phyloP scores from a whole-genome alignment of 768 basidiomycete genomes.

The Coprinopsis sp. region DNA sequence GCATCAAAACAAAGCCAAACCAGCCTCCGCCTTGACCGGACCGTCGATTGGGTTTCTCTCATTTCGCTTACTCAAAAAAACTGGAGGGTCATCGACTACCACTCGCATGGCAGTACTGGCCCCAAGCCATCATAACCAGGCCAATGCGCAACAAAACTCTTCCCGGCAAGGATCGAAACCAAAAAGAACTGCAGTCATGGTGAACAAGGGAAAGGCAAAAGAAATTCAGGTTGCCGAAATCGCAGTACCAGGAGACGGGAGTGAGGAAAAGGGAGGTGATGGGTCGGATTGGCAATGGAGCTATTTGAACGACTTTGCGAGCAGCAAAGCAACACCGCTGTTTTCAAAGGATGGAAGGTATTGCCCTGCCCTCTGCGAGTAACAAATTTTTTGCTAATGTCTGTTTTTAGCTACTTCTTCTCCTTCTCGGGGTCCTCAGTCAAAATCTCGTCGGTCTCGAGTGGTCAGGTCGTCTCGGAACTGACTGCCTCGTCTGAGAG shows the following conservation, averaged over 20 bases:
- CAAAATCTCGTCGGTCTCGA: slow-evolving; percentile 77
- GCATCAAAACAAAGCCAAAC: too few relatives aligned
- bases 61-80: slow-evolving; percentile 18
- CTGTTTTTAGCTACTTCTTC: slow-evolving; percentile 73
- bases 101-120: slow-evolving; percentile 12
- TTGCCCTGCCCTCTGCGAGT: slow-evolving; percentile 7
- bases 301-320: slow-evolving; percentile 62
- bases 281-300: slow-evolving; percentile 67
- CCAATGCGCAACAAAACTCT: slow-evolving; percentile 9
- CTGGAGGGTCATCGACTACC: slow-evolving; percentile 6
- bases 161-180: slow-evolving; percentile 13
- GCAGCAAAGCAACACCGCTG: slow-evolving; percentile 62
- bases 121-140: slow-evolving; percentile 7
- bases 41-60: slow-evolving; percentile 42
- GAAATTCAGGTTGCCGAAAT: slow-evolving; percentile 24
- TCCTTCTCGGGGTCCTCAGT: slow-evolving; percentile 76
- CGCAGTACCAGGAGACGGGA: slow-evolving; percentile 16
- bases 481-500: slow-evolving; percentile 50
- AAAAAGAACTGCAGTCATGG: slow-evolving; percentile 15
- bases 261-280: slow-evolving; percentile 18
- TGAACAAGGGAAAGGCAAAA: slow-evolving; percentile 50
- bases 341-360: slow-evolving; percentile 90
- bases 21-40: too few relatives aligned
- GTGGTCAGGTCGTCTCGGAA: slow-evolving; percentile 78
- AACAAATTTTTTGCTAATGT: slow-evolving; percentile 3